phyloP scores from a whole-genome alignment of 2,329 filamentous ascomycete species.

The Leptosphaerulina australis region DNA sequence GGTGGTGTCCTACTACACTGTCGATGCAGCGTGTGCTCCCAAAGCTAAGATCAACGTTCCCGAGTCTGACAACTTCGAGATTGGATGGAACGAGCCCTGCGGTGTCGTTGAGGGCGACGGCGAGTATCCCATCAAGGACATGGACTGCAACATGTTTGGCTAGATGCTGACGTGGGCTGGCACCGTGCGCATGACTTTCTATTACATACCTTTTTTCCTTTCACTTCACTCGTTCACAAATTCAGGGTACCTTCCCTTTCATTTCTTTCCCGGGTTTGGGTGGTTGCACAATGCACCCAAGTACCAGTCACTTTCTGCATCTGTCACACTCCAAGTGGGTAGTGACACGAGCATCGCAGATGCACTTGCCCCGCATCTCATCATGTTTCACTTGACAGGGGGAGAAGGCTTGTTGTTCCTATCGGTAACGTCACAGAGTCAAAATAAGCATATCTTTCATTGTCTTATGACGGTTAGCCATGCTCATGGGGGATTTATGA shows the following conservation, averaged over 20 bases:
- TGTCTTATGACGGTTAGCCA: not conserved
- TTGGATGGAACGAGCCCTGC: slow-evolving; percentile 49
- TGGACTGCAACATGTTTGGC: slow-evolving; percentile 40
- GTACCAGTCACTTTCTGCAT: slow-evolving; percentile 16
- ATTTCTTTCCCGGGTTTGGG: slow-evolving; percentile 16
- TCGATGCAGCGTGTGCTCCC: slow-evolving; percentile 47
- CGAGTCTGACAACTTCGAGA: slow-evolving; percentile 43
- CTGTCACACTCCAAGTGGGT: slow-evolving; percentile 4
- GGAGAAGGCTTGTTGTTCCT: slow-evolving; percentile 5
- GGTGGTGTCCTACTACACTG: slow-evolving; percentile 50
- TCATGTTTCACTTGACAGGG: slow-evolving; percentile 6
- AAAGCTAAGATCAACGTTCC: slow-evolving; percentile 36
- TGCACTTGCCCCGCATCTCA: slow-evolving; percentile 5
- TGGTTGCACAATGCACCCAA: slow-evolving; percentile 18
- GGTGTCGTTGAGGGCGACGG: slow-evolving; percentile 52
- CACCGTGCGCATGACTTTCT: slow-evolving; percentile 2
- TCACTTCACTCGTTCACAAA: slow-evolving; percentile 9
- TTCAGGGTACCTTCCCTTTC: slow-evolving; percentile 7
- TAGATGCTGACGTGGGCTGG: slow-evolving; percentile 7
- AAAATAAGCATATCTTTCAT: slow-evolving; percentile 2
- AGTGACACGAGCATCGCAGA: slow-evolving; percentile 14
- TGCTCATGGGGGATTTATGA: not conserved
- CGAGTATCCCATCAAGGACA: slow-evolving; percentile 51
- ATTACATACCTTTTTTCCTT: slow-evolving; percentile 10
- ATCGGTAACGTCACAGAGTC: not conserved